phyloP scores from a whole-genome alignment of 352 stramenopile species.

The Phytophthora niederhauseri region DNA sequence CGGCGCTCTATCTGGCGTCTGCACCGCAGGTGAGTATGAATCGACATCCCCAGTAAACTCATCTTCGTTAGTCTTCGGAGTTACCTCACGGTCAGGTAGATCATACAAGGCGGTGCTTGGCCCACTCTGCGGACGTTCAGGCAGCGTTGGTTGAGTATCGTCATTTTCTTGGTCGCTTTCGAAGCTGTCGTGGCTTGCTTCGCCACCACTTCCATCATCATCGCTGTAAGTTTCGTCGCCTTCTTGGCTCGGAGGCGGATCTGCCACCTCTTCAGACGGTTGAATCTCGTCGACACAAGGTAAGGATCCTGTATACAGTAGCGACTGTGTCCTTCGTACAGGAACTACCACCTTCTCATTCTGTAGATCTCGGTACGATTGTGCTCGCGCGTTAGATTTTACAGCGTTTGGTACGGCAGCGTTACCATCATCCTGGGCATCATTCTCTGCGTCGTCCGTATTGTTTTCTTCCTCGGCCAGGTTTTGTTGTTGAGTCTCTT shows the following conservation, averaged over 20 bases:
- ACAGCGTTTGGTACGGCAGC: not conserved
- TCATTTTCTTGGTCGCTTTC: slow-evolving; percentile 22
- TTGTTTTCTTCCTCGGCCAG: slow-evolving; percentile 25
- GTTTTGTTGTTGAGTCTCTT: slow-evolving; percentile 9
- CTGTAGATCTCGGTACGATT: slow-evolving; percentile 28
- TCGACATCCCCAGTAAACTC: not conserved
- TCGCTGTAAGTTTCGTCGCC: slow-evolving; percentile 14
- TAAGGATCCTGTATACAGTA: slow-evolving; percentile 36
- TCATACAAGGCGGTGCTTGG: not conserved
- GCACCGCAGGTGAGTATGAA: not conserved
- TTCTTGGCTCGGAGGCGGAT: slow-evolving; percentile 12
- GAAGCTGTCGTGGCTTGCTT: slow-evolving; percentile 6
- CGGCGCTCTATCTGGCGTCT: not conserved
- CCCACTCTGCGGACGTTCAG: slow-evolving; percentile 6
- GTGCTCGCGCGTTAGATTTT: slow-evolving; percentile 20
- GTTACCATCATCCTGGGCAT: not conserved
- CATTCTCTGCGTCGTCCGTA: slow-evolving; percentile 15
- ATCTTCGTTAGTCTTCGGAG: too few relatives aligned
- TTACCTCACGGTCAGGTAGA: not conserved
- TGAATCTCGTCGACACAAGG: slow-evolving; percentile 43
- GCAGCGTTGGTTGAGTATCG: not conserved
- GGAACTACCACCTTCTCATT: slow-evolving; percentile 21
- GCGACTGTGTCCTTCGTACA: slow-evolving; percentile 29
- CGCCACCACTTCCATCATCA: slow-evolving; percentile 8
- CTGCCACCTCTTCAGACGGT: not conserved